Percentiles rank a stretch among this genome's conserved stretches.
These are phyloP conservation scores for Yarrowia sp. DNA, from an alignment of 805 yeast species.

Conservation along the genomic window DNA sequence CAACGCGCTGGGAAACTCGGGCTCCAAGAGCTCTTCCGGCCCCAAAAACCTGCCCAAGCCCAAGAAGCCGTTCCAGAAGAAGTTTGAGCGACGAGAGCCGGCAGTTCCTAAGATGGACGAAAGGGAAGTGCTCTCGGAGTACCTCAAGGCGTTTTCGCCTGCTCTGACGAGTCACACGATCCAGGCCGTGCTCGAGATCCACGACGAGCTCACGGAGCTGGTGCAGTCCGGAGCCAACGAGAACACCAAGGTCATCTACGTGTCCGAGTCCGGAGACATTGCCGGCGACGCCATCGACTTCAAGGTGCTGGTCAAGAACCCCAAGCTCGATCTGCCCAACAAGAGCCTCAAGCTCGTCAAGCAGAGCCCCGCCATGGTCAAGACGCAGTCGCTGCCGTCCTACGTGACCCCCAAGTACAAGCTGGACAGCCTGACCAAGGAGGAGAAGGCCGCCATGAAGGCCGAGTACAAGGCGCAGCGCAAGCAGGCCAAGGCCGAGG, in stretches of 20 bases:
- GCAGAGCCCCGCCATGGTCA: constrained; percentile 14
- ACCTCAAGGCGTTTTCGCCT: not conserved
- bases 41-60: too few species aligned
- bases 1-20: constrained; percentile 6
- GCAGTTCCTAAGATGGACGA: not conserved
- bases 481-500: constrained; percentile 16
- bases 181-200: not conserved
- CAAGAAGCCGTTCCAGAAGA: not conserved
- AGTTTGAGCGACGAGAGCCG: not conserved
- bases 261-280: not conserved
- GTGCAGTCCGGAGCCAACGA: not conserved
- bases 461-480: constrained; percentile 19
- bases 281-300: not conserved
- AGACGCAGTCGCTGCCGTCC: constrained; percentile 9
- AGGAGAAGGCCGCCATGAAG: constrained; percentile 6
- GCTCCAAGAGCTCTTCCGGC: too few species aligned
- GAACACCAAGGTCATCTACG: not conserved
- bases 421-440: constrained; percentile 14
- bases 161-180: not conserved
- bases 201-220: not conserved
- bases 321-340: constrained; percentile 4
- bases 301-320: not conserved
- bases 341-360: constrained; percentile 4
- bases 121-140: not conserved
- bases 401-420: constrained; percentile 8